phyloP scores from a whole-genome alignment of 306 rosid species.

The Vigna trinervia region DNA sequence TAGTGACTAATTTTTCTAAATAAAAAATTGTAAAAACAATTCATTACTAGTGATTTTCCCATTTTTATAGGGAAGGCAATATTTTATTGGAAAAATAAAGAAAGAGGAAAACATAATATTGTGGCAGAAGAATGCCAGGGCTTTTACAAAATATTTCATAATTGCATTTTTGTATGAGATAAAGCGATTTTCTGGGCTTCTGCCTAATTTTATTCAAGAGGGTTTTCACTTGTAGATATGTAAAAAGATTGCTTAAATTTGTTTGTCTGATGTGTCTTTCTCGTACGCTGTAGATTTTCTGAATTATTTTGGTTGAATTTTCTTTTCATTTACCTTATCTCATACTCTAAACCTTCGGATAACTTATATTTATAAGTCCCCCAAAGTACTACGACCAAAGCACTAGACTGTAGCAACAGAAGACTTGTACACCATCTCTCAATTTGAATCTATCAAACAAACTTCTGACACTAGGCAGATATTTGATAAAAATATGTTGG shows the following conservation, averaged over 20 bases:
- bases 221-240: neutral
- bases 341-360: slow-evolving; percentile 25
- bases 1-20: neutral
- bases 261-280: slow-evolving; percentile 17
- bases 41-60: neutral
- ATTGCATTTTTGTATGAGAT: slow-evolving; percentile 9
- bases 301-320: slow-evolving; percentile 9
- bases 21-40: neutral
- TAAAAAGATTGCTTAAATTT: slow-evolving; percentile 1
- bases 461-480: neutral
- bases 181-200: slow-evolving; percentile 2
- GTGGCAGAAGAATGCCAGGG: neutral
- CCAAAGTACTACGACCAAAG: slow-evolving; percentile 25
- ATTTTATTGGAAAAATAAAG: neutral
- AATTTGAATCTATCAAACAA: slow-evolving; percentile 38
- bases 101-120: slow-evolving; percentile 21
- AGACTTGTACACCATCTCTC: slow-evolving; percentile 10
- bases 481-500: slow-evolving; percentile 34
- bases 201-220: neutral
- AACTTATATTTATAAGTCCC: neutral
- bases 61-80: neutral
- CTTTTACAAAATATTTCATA: neutral
- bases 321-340: slow-evolving; percentile 6
- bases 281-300: neutral
- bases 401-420: slow-evolving; percentile 11